Evolutionary conservation across 352 stramenopile genomes (phyloP), one percentile per base, ranked within the genome.

Genomic region (Phytopythium kandeliae): DNA sequence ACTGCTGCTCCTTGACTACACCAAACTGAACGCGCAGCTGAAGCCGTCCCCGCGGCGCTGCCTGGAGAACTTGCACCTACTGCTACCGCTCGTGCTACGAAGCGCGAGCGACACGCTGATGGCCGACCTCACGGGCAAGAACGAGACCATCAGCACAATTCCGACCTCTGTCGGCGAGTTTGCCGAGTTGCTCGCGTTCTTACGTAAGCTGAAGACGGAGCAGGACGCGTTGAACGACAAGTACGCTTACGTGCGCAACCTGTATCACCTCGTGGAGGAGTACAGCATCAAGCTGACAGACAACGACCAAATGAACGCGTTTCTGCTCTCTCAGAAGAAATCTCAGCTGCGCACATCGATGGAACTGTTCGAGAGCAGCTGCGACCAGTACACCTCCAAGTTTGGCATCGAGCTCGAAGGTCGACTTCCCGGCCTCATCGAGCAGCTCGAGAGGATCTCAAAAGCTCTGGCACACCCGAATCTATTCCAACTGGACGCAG

Each of bases 271-370:
- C 5, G 63, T 86, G 4, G 81, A 92, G 59, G 81, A 90, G 16
- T 92, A 78, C 48, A 57, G 57, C 11, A 67, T 92, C 28, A 84
- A 84, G 47, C 60, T 89, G 42, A 76, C 65, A 0, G 81, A 92
- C 50, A 57, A 63, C 1, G 81, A 92, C 28, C 76, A 88, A 51
- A 84, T 81, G 44, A 89, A 89, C 36, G 72, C 74, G 13, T 89
- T 90, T 51, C 45, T 90, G 36, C 55, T 90, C 2, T 83, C 81
- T 0, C 81, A 92, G 35, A 87, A 87, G 56, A 71, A 62, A n/a
- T 62, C 76, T 2, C 81, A 90, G 50, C 54, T 92, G 26, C 83
- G 78, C 36, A 80, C 77, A 3, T 90, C 81, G 2, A 89, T 88
- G 60, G 78, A 90, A 37, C 37, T 86, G 2, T 87, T 92, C 50